Evolutionary conservation across 345 rosid species (phyloP).

Genomic region (Streptanthus diversifolius): DNA sequence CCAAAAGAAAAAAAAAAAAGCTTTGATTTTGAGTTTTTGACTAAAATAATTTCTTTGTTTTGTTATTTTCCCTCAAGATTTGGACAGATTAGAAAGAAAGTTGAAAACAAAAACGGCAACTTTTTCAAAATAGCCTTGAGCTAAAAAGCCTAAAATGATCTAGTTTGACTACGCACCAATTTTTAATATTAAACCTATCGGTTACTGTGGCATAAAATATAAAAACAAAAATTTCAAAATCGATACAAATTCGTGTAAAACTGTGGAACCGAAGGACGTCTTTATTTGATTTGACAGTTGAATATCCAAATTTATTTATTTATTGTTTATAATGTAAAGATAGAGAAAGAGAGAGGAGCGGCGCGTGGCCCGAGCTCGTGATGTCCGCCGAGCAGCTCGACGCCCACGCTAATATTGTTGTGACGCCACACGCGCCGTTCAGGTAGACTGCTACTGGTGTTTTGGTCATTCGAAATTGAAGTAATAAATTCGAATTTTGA

Average conservation of each 20-base stretch:
- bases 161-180: constrained; percentile 12
- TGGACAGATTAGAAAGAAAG: constrained; percentile 24
- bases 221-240: not conserved
- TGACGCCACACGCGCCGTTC: not conserved
- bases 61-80: constrained; percentile 37
- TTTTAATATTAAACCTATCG: not conserved
- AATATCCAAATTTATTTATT: not conserved
- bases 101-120: not conserved
- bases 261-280: not conserved
- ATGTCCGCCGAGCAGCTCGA: constrained; percentile 35
- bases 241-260: not conserved
- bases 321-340: not conserved
- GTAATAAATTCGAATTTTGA: not conserved
- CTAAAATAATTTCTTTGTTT: constrained; percentile 21
- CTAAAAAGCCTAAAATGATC: constrained; percentile 21
- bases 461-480: not conserved
- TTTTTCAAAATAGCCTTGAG: constrained; percentile 10
- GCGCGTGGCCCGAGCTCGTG: constrained; percentile 38
- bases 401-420: constrained; percentile 9
- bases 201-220: not conserved
- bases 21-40: constrained; percentile 42
- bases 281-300: not conserved
- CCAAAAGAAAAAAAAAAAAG: not conserved
- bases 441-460: not conserved
- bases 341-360: not conserved